Base-by-base conservation (phyloP, 2,329 filamentous ascomycete species). In the Biscogniauxia sp. region DNA sequence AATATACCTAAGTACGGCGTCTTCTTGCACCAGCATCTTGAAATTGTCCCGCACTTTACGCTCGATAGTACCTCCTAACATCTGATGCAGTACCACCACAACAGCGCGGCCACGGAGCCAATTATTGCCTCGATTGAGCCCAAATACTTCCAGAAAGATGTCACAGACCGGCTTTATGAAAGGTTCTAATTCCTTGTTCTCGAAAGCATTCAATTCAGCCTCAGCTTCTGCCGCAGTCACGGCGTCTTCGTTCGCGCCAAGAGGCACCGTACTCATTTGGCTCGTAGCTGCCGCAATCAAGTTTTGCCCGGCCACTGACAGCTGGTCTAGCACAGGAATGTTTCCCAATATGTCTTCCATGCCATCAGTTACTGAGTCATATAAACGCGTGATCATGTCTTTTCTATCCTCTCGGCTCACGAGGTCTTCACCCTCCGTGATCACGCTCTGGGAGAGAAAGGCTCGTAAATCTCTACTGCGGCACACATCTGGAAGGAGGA, bases 151-250 rank as follows among this genome's bases (percentile, higher is more conserved):
- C 17, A 99, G 84, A 77, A 99, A 99, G 62, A 99, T 88, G 75
- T 99, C 95, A 76, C 93, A 97, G 63, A 99, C 97, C 3, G 95
- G 96, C 74, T 97, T 99, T 70, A 99, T 95, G 71, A 99, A 98
- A 0, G 95, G 95, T 72, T 96, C 93, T 1, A 93, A 82, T 69
- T 97, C 92, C 70, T 88, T 89, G 72, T 91, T 89, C 76, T 98
- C 94, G 70, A 96, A 98, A 0, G 94, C 94, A 60, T 93, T 91
- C 54, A 99, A 80, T 75, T 98, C 95, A 0, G 94, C 94, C 76
- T 98, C 93, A 0, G 93, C 95, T 78, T 98, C 95, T 1, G 88
- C 85, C 1, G 85, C 81, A 7, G 77, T 78, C 59, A 79, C 68
- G 5, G 74, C 75, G 54, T 84, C 84, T 62, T 85, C 84, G 61